Conservation (phyloP, 1,284 basidiomycete genomes). For the Apiotrichum domesticum region DNA sequence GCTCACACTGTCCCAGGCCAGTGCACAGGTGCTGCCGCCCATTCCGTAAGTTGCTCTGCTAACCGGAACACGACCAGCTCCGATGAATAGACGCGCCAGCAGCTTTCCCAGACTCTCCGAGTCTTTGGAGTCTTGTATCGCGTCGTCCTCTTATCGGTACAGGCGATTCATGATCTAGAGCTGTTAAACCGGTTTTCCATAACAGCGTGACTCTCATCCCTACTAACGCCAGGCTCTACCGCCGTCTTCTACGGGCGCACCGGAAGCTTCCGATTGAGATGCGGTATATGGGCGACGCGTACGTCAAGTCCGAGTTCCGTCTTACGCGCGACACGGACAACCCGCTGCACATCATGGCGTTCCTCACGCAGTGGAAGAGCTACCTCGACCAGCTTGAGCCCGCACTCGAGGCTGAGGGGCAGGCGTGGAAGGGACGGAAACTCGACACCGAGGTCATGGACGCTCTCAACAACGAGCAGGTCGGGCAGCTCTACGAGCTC, state of each 20-base stretch:
- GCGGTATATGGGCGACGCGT: constrained; percentile 78
- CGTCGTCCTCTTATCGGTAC: no score
- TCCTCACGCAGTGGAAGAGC: constrained; percentile 84
- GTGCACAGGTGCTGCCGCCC: constrained; percentile 69
- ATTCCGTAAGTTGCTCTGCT: constrained; percentile 56
- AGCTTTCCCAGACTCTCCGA: no score
- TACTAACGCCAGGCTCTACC: constrained; percentile 59
- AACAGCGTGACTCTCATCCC: not conserved
- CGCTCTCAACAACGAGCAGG: constrained; percentile 81
- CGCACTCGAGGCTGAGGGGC: constrained; percentile 13
- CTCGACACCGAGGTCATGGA: constrained; percentile 71
- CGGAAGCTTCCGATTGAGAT: constrained; percentile 68
- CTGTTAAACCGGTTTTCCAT: no score
- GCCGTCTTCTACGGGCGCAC: constrained; percentile 72
- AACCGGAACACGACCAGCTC: no score
- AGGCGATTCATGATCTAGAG: no score
- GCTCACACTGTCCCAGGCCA: constrained; percentile 55
- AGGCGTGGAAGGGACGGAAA: constrained; percentile 59
- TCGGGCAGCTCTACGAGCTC: constrained; percentile 84
- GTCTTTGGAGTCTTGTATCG: no score
- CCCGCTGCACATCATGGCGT: constrained; percentile 82
- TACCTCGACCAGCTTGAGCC: constrained; percentile 67
- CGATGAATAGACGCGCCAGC: no score
- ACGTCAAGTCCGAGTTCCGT: constrained; percentile 84
- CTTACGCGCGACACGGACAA: constrained; percentile 72